These are phyloP conservation scores for Chalaropsis ovoidea DNA, from an alignment of 2,329 filamentous ascomycete species.

Conservation along the genomic window DNA sequence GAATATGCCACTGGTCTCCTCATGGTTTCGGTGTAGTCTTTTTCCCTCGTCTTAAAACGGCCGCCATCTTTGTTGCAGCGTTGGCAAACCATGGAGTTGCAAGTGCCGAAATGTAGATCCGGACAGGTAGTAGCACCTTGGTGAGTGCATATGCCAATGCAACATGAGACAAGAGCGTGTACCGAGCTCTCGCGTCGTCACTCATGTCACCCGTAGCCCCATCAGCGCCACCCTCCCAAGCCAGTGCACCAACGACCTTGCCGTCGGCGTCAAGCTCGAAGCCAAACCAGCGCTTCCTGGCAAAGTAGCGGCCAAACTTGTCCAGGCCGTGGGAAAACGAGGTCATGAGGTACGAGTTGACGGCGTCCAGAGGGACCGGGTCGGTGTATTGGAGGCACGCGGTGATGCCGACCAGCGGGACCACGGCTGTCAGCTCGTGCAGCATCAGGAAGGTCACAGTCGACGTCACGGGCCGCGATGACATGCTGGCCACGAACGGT, in stretches of 20 bases:
- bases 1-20: not conserved
- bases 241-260: slow-evolving; percentile 30
- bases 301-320: slow-evolving; percentile 67
- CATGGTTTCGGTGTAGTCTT: not conserved
- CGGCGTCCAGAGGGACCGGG: slow-evolving; percentile 54
- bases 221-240: slow-evolving; percentile 32
- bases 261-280: slow-evolving; percentile 35
- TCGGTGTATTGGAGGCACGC: slow-evolving; percentile 69
- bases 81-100: slow-evolving; percentile 86
- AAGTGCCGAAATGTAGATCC: slow-evolving; percentile 73
- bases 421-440: slow-evolving; percentile 81
- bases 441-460: slow-evolving; percentile 77
- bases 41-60: not conserved
- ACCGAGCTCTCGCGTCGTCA: slow-evolving; percentile 31
- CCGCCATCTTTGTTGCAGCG: not conserved
- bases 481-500: slow-evolving; percentile 58
- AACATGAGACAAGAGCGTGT: slow-evolving; percentile 55
- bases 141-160: slow-evolving; percentile 86
- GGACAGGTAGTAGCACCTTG: slow-evolving; percentile 68
- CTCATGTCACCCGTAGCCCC: slow-evolving; percentile 31
- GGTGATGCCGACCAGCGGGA: slow-evolving; percentile 66
- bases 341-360: slow-evolving; percentile 41
- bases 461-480: slow-evolving; percentile 69
- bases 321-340: slow-evolving; percentile 54
- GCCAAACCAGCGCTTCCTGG: slow-evolving; percentile 71